phyloP scores from a whole-genome alignment of 75 land plant genomes.

The Pinus taeda region DNA sequence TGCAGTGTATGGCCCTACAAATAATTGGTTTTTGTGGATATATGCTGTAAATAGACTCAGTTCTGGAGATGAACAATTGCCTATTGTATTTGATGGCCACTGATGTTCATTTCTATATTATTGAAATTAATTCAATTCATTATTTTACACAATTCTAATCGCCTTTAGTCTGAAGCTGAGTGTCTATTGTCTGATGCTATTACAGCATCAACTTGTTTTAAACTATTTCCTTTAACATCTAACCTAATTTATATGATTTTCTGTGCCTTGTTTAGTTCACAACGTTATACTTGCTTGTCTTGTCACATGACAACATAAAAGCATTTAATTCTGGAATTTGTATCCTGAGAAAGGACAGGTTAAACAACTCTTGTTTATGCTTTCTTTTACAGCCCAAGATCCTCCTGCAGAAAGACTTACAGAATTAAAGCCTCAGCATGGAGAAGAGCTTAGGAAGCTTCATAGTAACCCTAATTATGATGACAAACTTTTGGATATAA shows the following conservation, averaged over 20 bases:
- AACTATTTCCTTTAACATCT: not conserved
- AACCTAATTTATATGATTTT: not conserved
- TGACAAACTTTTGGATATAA: not conserved
- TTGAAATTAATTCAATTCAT: not conserved
- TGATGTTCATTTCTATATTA: not conserved
- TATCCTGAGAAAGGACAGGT: not conserved
- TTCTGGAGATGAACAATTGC: not conserved
- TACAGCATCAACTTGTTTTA: not conserved
- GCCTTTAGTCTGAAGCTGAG: not conserved
- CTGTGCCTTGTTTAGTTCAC: too few species aligned
- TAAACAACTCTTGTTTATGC: constrained; percentile 1
- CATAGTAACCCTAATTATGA: not conserved
- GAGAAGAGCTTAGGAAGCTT: not conserved
- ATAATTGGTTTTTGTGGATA: not conserved
- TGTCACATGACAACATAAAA: not conserved
- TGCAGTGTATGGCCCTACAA: not conserved
- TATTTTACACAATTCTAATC: too few species aligned
- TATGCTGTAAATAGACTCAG: too few species aligned
- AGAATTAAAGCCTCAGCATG: not conserved
- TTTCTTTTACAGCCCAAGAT: constrained; percentile 4
- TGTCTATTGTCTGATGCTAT: not conserved
- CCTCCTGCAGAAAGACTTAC: not conserved
- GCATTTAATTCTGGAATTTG: not conserved
- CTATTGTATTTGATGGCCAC: not conserved
- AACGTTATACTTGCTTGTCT: not conserved